These are phyloP conservation scores for Kodamaea fungicola DNA, from an alignment of 1,139 yeast species.

Conservation along the genomic window DNA sequence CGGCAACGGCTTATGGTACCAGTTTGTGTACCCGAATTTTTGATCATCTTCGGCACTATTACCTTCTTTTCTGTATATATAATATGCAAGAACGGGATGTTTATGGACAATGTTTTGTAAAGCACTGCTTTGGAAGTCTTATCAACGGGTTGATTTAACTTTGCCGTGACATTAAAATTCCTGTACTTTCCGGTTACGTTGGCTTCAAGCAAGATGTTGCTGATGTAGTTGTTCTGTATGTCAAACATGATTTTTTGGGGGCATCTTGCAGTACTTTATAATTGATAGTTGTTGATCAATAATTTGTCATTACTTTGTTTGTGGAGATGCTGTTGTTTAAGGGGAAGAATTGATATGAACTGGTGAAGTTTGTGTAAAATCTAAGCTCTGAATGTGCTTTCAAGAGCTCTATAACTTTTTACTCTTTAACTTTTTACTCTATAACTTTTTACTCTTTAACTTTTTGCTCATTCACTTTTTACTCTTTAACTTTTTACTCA, in stretches of 20 bases:
- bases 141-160: slow-evolving; percentile 19
- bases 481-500: too few species aligned
- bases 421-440: too few species aligned
- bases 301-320: too few species aligned
- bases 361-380: too few species aligned
- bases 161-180: slow-evolving; percentile 28
- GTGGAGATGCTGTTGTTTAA: too few species aligned
- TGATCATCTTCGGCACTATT: slow-evolving; percentile 8
- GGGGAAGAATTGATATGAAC: too few species aligned
- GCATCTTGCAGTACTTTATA: too few species aligned
- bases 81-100: slow-evolving; percentile 21
- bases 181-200: slow-evolving; percentile 20
- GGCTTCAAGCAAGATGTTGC: slow-evolving; percentile 17
- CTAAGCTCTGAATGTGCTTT: too few species aligned
- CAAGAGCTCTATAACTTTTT: too few species aligned
- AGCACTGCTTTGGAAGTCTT: slow-evolving; percentile 23
- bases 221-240: background rate
- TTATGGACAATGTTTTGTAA: slow-evolving; percentile 18
- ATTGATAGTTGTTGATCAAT: too few species aligned
- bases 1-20: slow-evolving; percentile 16
- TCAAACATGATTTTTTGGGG: background rate
- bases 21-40: slow-evolving; percentile 12
- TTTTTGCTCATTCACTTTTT: too few species aligned
- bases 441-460: too few species aligned
- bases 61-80: slow-evolving; percentile 16